Evolutionary conservation across 495 filamentous ascomycete genomes (phyloP), one percentile per base, ranked within the genome.

Genomic region (Penicillium ucsense): DNA sequence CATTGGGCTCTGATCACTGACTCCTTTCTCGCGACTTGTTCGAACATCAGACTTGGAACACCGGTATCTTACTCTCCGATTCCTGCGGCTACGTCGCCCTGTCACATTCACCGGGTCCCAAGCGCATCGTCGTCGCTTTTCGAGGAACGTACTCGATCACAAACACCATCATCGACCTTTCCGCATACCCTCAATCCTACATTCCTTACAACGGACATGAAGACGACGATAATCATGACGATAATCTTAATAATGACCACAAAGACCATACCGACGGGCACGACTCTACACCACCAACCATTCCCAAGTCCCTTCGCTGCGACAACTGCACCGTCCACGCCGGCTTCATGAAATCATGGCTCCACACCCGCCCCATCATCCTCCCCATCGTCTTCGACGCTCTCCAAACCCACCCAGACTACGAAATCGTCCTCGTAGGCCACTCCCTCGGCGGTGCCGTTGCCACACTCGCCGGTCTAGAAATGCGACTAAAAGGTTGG

Each of bases 361-460:
- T 72, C 32, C 79, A 81, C 53, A 85, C 89, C 1, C 79, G 85
- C 41, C 59, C 72, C 8, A 62, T 68, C 8, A 75, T 95, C 4
- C 56, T 92, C 0, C 74, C 80, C 0, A 69, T 76, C 35, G 64
- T 95, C 9, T 59, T 67, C 11, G 55, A 56, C 4, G 73, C 84
- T 3, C 62, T 74, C 5, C 57, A 70, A 47, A 50, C 72, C 36
- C 78, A 91, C 61, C 86, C 86, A 0, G 69, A 77, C 6, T 91
- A 95, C 54, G 63, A 76, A 29, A 64, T 98, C 12, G 77, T 81
- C 4, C 74, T 98, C 2, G 80, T 95, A 10, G 90, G 92, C 1
- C 94, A 98, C 60, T 94, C 87, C 10, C 79, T 97, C 3, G 92
- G 92, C 12, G 92, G 91, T 3, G 94, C 92, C 0, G 88, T 97